Evolutionary conservation across 1,139 yeast genomes (phyloP).

Genomic region (Kodamaea fungicola): DNA sequence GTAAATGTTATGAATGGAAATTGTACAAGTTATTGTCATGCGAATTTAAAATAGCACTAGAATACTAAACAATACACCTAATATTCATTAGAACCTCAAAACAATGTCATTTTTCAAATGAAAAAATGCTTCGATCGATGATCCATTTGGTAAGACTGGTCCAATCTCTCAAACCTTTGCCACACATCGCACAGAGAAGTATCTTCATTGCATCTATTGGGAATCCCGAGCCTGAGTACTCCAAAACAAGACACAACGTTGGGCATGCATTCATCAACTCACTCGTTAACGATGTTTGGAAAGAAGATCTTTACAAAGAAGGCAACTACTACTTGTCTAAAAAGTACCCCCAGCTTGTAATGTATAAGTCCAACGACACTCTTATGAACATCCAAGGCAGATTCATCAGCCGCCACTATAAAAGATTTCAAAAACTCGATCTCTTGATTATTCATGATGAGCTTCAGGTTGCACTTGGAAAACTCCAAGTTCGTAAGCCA

Average conservation of each 20-base stretch:
- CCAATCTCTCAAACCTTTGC: too few species aligned
- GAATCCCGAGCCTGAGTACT: conserved; percentile 66
- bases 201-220: conserved; percentile 63
- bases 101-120: too few species aligned
- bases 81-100: too few species aligned
- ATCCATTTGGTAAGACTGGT: too few species aligned
- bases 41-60: too few species aligned
- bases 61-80: too few species aligned
- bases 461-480: conserved; percentile 61
- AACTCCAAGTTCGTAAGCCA: conserved; percentile 53
- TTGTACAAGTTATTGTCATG: too few species aligned
- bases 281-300: conserved; percentile 26
- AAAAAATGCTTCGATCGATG: not conserved
- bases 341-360: conserved; percentile 21
- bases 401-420: conserved; percentile 47
- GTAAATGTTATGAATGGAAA: too few species aligned
- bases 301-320: conserved; percentile 10
- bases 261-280: conserved; percentile 57
- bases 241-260: conserved; percentile 70
- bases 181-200: conserved; percentile 12
- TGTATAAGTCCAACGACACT: conserved; percentile 50
- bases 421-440: conserved; percentile 28
- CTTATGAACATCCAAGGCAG: conserved; percentile 70
- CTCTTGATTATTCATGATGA: conserved; percentile 76
- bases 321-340: conserved; percentile 16